Evolutionary conservation across 2,329 filamentous ascomycete genomes (phyloP), one percentile per base, ranked within the genome.

Genomic region (Chaetomiaceae sp.): DNA sequence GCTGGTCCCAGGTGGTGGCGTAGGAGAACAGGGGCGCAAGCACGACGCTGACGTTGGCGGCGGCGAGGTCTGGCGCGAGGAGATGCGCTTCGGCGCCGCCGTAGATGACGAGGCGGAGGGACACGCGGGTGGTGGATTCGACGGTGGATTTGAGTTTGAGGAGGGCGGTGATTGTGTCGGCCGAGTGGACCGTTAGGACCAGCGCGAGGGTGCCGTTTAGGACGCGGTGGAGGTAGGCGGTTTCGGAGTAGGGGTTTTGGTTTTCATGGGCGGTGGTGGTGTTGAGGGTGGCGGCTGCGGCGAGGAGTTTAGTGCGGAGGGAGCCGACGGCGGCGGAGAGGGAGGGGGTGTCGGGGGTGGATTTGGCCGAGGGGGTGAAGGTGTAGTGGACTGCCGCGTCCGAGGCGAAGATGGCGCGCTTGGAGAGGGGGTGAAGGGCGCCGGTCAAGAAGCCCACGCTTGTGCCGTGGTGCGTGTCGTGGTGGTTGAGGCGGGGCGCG

Each of bases 81-180:
- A 87, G 69, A 61, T 81, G 73, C 0, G 84, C 75, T 66, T 87
- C 84, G 5, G 83, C 82, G 36, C 76, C 84, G 56, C 84, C 84
- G 20, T 84, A 66, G 45, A 87, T 73, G 48, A 78, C 73, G 8
- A 87, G 53, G n/a, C 70, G 74, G 32, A 86, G 71, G 14, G 54
- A 54, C 2, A 51, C 54, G 42, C 61, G 48, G 1, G 59, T 61
- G 0, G 65, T 53, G 2, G 60, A 38, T 45, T 86, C 82, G 8
- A 86, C 71, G 2, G 76, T 72, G 4, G 66, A 61, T 67, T 87
- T 87, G 57, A 86, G 68, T 21, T 72, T 71, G n/a, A 87, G 71
- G 1, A 82, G 65, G 0, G 80, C 69, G 2, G 81, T 78, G 55
- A 86, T 86, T 18, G 75, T 74, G 60, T 87, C 84, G 6, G 83